Conservation (phyloP, 2,329 filamentous ascomycete species). For the Cytospora chrysosperma region DNA sequence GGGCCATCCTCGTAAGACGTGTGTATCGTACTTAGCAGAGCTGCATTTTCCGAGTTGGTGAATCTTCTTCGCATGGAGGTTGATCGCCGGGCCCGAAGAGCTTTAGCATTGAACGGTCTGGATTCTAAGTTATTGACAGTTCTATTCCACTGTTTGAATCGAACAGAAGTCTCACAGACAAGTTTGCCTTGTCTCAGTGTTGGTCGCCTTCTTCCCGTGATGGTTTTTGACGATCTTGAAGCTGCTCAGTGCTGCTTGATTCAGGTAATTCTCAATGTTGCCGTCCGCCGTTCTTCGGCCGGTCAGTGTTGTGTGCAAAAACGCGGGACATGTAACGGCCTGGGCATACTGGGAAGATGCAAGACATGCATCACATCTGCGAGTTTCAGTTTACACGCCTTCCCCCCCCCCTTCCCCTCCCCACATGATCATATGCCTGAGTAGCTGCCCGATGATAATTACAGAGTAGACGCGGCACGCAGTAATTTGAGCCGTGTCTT, state of each 20-base stretch:
- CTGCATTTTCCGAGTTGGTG: neutral
- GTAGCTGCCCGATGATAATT: neutral
- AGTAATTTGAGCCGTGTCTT: neutral
- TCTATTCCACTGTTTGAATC: neutral
- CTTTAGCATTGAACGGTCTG: too few relatives aligned
- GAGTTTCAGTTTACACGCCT: slow-evolving; percentile 9
- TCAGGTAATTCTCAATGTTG: too few relatives aligned
- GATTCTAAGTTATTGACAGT: neutral
- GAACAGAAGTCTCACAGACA: neutral
- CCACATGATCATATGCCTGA: neutral
- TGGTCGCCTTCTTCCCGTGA: neutral
- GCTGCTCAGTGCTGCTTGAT: neutral
- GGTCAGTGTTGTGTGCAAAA: neutral
- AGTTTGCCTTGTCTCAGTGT: neutral
- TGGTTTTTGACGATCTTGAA: neutral
- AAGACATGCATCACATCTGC: slow-evolving; percentile 14
- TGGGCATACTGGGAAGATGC: neutral
- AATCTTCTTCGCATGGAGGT: neutral
- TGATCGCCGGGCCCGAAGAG: too few relatives aligned
- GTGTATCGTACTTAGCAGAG: neutral
- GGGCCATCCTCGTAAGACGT: neutral
- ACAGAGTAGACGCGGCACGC: neutral
- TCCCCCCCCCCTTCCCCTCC: too few relatives aligned
- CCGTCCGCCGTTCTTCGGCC: neutral
- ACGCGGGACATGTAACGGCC: neutral